A percentile compares a stretch with the other conserved stretches of the same genome.
Evolutionary conservation across 805 yeast species (phyloP).

Genomic region (Yamadazyma paraphyllophila): DNA sequence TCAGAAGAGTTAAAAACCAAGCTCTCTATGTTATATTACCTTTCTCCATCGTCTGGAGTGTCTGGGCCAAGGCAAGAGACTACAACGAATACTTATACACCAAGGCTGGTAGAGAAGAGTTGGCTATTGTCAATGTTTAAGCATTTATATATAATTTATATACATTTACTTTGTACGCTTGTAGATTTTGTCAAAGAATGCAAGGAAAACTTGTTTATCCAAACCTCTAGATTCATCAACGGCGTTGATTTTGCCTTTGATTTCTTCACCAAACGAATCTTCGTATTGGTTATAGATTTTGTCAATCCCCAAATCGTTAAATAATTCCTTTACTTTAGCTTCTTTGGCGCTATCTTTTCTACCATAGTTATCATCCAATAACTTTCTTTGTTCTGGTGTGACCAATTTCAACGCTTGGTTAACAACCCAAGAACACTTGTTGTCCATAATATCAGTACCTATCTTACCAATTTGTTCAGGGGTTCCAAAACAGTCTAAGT

Average conservation of each 20-base stretch:
- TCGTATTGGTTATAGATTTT: constrained; percentile 76
- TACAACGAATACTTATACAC: constrained; percentile 94
- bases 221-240: constrained; percentile 93
- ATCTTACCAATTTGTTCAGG: constrained; percentile 97
- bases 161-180: constrained; percentile 74
- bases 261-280: constrained; percentile 65
- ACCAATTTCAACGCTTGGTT: constrained; percentile 86
- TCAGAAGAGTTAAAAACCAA: constrained; percentile 91
- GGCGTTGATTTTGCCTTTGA: constrained; percentile 61
- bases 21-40: constrained; percentile 76
- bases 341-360: constrained; percentile 70
- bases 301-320: constrained; percentile 70
- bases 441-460: constrained; percentile 97
- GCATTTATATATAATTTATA: background rate
- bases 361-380: constrained; percentile 89
- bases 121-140: constrained; percentile 60
- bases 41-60: constrained; percentile 72
- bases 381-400: constrained; percentile 73
- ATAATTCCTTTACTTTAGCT: constrained; percentile 66
- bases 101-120: constrained; percentile 95
- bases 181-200: constrained; percentile 87
- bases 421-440: constrained; percentile 97
- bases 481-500: constrained; percentile 93
- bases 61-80: constrained; percentile 85
- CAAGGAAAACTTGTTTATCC: constrained; percentile 78